Evolutionary conservation across 1,139 yeast species (phyloP).

Genomic region (Geotrichum klebahnii): DNA sequence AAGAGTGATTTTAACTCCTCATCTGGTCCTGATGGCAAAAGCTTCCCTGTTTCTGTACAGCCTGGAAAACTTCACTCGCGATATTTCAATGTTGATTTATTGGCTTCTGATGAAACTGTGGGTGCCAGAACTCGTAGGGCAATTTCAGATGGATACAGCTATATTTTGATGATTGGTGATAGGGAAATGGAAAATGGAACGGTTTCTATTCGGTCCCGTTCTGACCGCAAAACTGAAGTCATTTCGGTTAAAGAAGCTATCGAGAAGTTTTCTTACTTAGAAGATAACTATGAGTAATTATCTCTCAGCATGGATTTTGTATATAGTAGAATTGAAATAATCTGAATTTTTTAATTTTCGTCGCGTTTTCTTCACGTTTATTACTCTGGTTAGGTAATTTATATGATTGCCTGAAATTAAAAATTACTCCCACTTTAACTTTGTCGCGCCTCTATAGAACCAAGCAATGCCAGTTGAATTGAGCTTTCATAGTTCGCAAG

Average conservation of each 20-base stretch:
- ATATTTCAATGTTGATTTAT: conserved; percentile 72
- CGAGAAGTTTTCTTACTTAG: conserved; percentile 30
- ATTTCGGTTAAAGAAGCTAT: conserved; percentile 33
- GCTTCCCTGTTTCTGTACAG: conserved; percentile 14
- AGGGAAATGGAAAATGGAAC: conserved; percentile 62
- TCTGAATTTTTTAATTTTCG: not conserved
- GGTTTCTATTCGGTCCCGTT: conserved; percentile 65
- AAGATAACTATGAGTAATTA: conserved; percentile 26
- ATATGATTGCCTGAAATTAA: not conserved
- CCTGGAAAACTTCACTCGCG: conserved; percentile 47
- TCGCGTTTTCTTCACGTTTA: not conserved
- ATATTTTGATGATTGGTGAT: conserved; percentile 80
- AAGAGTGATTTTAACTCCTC: conserved; percentile 18
- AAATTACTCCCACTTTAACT: not conserved
- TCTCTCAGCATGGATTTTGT: conserved; percentile 3
- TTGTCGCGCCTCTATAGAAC: not conserved
- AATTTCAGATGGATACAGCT: conserved; percentile 69
- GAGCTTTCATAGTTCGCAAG: too few species aligned
- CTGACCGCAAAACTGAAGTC: conserved; percentile 44
- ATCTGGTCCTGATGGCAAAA: not conserved
- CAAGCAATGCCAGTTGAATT: too few species aligned
- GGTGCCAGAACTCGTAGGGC: conserved; percentile 81
- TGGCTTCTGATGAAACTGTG: conserved; percentile 68
- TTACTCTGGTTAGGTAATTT: not conserved
- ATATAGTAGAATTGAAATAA: not conserved